A percentile compares a stretch with the other conserved stretches of the same genome.
Conservation (phyloP, 2,329 filamentous ascomycete species). For the Coniochaeta hoffmannii region DNA sequence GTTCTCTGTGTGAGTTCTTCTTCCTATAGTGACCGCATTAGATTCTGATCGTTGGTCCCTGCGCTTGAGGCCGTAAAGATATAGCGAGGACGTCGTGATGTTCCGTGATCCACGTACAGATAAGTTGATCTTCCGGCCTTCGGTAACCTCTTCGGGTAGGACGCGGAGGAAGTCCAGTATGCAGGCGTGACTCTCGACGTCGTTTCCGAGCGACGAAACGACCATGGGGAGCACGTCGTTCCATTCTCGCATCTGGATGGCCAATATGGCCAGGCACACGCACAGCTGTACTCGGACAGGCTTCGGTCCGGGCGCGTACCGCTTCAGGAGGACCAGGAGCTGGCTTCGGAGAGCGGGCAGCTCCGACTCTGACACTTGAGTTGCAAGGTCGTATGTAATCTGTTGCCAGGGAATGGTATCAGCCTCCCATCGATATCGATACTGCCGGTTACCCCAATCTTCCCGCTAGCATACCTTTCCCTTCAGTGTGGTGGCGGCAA, state of each 20-base stretch:
- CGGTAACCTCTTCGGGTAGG: conserved; percentile 95
- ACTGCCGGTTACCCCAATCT: no score
- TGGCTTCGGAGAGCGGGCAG: conserved; percentile 75
- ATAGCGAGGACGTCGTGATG: conserved; percentile 32
- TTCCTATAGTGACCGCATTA: conserved; percentile 63
- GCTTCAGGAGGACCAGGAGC: conserved; percentile 71
- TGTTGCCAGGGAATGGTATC: conserved; percentile 31
- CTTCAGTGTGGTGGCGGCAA: conserved; percentile 93
- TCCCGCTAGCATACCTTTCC: conserved; percentile 65
- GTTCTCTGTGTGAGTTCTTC: conserved; percentile 86
- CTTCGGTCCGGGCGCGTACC: conserved; percentile 75
- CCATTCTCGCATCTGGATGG: conserved; percentile 94
- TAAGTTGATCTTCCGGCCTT: conserved; percentile 98
- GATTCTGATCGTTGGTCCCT: conserved; percentile 30
- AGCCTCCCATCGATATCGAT: conserved; percentile 1
- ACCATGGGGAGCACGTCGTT: conserved; percentile 84
- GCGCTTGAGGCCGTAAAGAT: conserved; percentile 22
- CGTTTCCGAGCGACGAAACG: conserved; percentile 68
- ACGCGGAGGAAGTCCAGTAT: conserved; percentile 95
- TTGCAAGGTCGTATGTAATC: conserved; percentile 89
- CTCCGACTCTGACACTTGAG: conserved; percentile 73
- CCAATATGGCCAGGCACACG: conserved; percentile 87
- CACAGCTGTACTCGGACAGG: conserved; percentile 85
- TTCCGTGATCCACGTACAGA: conserved; percentile 77
- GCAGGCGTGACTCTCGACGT: conserved; percentile 72